Evolutionary conservation across 139 green algal species (phyloP), one percentile per base, ranked within the genome.

Genomic region (Chlorella sp.): DNA sequence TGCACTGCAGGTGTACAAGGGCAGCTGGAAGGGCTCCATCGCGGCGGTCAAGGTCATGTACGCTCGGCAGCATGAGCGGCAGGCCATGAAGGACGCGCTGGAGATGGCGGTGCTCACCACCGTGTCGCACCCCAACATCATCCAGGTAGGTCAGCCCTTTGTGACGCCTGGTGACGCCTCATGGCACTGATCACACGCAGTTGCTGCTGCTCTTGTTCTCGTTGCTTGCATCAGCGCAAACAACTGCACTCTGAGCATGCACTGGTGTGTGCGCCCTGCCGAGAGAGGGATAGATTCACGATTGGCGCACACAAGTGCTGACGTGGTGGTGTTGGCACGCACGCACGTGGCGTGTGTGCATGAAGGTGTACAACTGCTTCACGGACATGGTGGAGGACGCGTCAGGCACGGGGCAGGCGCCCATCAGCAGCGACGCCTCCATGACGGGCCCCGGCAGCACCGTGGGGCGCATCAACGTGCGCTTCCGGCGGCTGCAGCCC

Each of bases 21-120:
- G 85, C 32, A 80, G 62, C 22, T 89, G 71, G 72, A 87, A 89
- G 79, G 82, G 82, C 31, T 84, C 73, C 66, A 64, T 87, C 27
- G 84, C 82, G 36, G 84, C 84, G 23, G 79, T 87, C 77, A 89
- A 89, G 84, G 80, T 89, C 55, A 89, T 89, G 84, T 86, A 89
- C 62, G 84, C 84, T n/a, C 76, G 84, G 23, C 78, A 85, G 74
- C 84, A 89, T 55, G 84, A 87, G 80, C 80, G 84, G 6, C 80
- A 89, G 69, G 84, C 84, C 24, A 89, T 89, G 84, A 89, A 89
- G 74, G 84, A 89, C 61, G 84, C 84, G 10, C 66, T 89, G 31
- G 84, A 83, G 73, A 85, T 85, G 79, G 79, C 79, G 31, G 74
- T 85, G 71, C 72, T 85, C 32, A 81, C 74, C 22, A 81, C 74